Evolutionary conservation across 1,284 basidiomycete species (phyloP).

Genomic region (Puccinia novopanici): DNA sequence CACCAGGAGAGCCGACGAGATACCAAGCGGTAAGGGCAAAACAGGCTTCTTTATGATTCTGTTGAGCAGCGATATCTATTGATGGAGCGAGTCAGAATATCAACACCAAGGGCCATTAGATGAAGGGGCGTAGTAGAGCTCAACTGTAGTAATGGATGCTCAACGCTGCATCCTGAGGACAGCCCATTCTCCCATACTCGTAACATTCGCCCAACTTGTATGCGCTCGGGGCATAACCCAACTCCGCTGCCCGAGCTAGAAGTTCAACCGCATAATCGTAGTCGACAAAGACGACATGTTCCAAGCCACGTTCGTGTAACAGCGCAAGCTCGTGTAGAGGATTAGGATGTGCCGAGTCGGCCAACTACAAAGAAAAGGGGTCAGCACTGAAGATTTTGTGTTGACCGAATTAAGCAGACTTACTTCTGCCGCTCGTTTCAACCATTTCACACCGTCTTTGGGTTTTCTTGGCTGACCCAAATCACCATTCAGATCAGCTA

Average conservation of each 20-base stretch:
- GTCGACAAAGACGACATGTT: conserved; percentile 95
- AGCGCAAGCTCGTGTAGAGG: conserved; percentile 89
- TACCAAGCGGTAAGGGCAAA: conserved; percentile 99
- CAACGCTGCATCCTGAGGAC: conserved; percentile 93
- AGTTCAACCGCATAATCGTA: conserved; percentile 92
- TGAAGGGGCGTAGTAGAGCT: too few relatives aligned
- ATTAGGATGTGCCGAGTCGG: conserved; percentile 53
- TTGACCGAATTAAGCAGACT: conserved; percentile 19
- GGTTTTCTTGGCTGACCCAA: conserved; percentile 81
- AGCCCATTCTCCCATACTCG: conserved; percentile 98
- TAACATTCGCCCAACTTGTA: conserved; percentile 97
- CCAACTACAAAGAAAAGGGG: neutral
- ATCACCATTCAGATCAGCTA: conserved; percentile 94
- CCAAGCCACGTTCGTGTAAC: conserved; percentile 89
- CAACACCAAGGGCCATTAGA: too few relatives aligned
- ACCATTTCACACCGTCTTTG: conserved; percentile 96
- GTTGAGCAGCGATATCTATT: conserved; percentile 92
- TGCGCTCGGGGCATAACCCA: conserved; percentile 93
- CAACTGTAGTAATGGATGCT: conserved; percentile 96
- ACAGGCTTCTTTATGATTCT: conserved; percentile 93
- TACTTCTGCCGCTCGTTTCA: conserved; percentile 87
- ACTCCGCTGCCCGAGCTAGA: conserved; percentile 87
- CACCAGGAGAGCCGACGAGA: conserved; percentile 93
- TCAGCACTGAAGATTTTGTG: neutral
- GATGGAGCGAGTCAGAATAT: conserved; percentile 6